phyloP scores from a whole-genome alignment of 345 rosid species.

The Citrus trifoliata region DNA sequence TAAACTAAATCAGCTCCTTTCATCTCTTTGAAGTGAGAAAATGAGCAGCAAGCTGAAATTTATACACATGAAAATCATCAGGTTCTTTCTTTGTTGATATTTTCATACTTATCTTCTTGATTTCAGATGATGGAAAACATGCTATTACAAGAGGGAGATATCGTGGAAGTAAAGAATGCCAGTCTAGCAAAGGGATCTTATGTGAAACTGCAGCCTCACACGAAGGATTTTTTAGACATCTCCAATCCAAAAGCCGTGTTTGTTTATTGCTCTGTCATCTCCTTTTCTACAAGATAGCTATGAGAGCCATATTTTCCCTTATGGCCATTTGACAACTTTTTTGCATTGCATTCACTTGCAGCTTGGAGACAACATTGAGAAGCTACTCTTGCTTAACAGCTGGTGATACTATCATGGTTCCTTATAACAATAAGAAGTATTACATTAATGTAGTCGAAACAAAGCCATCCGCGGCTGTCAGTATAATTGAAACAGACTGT shows the following conservation, averaged over 20 bases:
- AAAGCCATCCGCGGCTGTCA: conserved; percentile 60
- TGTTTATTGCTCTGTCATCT: conserved; percentile 10
- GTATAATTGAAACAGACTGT: conserved; percentile 69
- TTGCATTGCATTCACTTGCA: conserved; percentile 24
- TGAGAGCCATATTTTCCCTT: background rate
- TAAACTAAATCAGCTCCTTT: background rate
- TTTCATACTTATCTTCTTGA: background rate
- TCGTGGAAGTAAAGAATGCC: conserved; percentile 39
- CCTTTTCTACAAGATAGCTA: background rate
- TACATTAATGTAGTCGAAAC: conserved; percentile 60
- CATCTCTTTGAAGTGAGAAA: conserved; percentile 1
- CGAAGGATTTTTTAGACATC: conserved; percentile 58
- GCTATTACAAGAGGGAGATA: conserved; percentile 62
- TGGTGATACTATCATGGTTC: conserved; percentile 65
- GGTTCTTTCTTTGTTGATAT: background rate
- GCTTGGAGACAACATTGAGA: conserved; percentile 69
- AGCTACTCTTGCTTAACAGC: conserved; percentile 68
- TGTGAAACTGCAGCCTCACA: conserved; percentile 67
- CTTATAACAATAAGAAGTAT: conserved; percentile 60
- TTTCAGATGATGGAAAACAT: conserved; percentile 71
- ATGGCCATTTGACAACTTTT: background rate
- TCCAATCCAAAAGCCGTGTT: conserved; percentile 75
- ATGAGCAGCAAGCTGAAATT: background rate
- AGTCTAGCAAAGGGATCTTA: conserved; percentile 60
- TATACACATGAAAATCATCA: background rate